Evolutionary conservation across 805 yeast species (phyloP), one percentile per base, ranked within the genome.

Genomic region (Saturnispora halmiae): DNA sequence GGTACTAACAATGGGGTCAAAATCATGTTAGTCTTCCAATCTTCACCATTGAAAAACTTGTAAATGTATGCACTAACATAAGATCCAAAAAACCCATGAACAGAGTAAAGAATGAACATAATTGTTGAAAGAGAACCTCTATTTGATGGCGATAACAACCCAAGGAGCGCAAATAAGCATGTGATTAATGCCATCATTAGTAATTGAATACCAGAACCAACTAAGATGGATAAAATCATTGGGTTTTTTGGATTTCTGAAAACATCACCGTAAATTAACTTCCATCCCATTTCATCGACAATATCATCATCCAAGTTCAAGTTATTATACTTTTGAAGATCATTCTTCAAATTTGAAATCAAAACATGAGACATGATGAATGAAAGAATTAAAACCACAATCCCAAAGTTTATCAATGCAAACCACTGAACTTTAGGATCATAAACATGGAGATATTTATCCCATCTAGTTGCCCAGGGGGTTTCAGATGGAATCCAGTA

Each of bases 401-500:
- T 60, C 4, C 94, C 77, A 47, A 94, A 86, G 64, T 87, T 87
- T 50, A 87, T 65, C 52, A 92, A 73, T 2, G 96, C 86, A 54
- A 87, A 84, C 96, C 97, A 90, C 65, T 92, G 96, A 51, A 92
- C 83, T 56, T 82, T 81, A 43, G 96, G 94, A 56, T 85, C 95
- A 58, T 79, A 82, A 19, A 83, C 92, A 52, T 85, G 94, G 54
- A 92, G 69, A 59, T 92, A 92, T 61, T 86, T 85, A 61, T 92
- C 98, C 98, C 98, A 92, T 65, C 98, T 79, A 2, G 97, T 90
- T 26, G 96, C 97, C 97, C 97, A 92, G 4, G 78, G 75, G 2
- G 92, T 83, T 5, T 67, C 69, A 7, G 90, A 80, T 41, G 72
- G 73, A 16, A 64, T 59, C 70, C 90, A 92, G 27, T 58, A 64